A percentile compares a stretch with the other conserved stretches of the same genome.
Conservation (phyloP, 1,284 basidiomycete genomes). For the Boletus calvinii region DNA sequence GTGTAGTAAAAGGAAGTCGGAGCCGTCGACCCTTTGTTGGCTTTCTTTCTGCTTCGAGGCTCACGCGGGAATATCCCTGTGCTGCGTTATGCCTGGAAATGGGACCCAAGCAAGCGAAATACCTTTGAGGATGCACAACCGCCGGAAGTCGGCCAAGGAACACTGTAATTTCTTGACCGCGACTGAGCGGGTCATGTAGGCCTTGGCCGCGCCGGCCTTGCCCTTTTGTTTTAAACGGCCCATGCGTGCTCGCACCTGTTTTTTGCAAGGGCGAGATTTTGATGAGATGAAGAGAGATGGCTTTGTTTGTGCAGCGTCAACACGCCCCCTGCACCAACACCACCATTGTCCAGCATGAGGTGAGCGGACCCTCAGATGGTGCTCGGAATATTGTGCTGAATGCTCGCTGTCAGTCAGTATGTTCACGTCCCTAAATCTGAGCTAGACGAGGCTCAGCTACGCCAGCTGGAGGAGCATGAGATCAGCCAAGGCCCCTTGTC, state of each 20-base stretch:
- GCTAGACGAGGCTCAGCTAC: conserved; percentile 94
- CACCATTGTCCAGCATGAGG: conserved; percentile 26
- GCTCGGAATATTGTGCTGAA: conserved; percentile 6
- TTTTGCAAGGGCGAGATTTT: not conserved
- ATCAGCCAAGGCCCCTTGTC: conserved; percentile 96
- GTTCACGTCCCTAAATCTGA: conserved; percentile 96
- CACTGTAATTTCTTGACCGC: conserved; percentile 94
- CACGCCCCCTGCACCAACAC: conserved; percentile 18
- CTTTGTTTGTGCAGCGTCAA: conserved; percentile 34
- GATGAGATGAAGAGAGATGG: conserved; percentile 3
- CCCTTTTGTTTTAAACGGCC: conserved; percentile 89
- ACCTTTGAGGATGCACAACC: conserved; percentile 98
- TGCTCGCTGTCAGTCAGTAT: conserved; percentile 72
- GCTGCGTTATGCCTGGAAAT: conserved; percentile 12
- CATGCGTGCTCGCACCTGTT: conserved; percentile 49
- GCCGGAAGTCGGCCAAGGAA: conserved; percentile 94
- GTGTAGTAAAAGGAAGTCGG: conserved; percentile 98
- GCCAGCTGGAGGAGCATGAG: conserved; percentile 95
- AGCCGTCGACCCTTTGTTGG: conserved; percentile 96
- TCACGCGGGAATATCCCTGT: conserved; percentile 97
- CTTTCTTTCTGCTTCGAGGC: conserved; percentile 88
- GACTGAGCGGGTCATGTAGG: conserved; percentile 89
- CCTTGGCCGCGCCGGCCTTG: conserved; percentile 92
- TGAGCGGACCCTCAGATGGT: conserved; percentile 16
- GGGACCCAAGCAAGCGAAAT: conserved; percentile 20